Conservation (phyloP, 83 land plant genomes). For the Picea abies region DNA sequence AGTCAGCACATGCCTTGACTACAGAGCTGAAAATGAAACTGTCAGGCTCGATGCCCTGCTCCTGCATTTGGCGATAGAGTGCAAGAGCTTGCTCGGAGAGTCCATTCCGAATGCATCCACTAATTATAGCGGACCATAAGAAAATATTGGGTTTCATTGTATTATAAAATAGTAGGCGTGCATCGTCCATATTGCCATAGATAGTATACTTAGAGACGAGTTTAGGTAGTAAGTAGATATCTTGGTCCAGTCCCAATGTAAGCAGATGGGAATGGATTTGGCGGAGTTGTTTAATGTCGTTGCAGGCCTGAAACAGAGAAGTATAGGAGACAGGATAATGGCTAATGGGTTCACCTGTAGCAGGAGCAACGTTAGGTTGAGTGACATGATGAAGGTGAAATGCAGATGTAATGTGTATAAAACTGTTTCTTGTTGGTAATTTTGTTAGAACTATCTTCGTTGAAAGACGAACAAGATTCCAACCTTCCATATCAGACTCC, state of each 20-base stretch:
- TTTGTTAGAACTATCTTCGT: neutral
- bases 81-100: conserved; percentile 14
- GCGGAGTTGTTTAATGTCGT: neutral
- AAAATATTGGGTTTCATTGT: too few species aligned
- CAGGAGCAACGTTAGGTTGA: neutral
- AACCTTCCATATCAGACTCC: too few species aligned
- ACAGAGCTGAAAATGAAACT: too few species aligned
- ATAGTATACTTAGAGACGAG: too few species aligned
- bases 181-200: too few species aligned
- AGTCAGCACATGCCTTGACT: too few species aligned
- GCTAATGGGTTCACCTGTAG: neutral
- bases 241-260: neutral
- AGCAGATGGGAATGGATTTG: conserved; percentile 9
- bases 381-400: neutral
- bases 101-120: conserved; percentile 20
- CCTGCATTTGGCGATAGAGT: conserved; percentile 24
- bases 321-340: neutral
- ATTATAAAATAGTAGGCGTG: too few species aligned
- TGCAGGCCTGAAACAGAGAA: neutral
- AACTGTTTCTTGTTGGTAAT: neutral
- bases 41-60: too few species aligned
- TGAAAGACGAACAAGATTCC: too few species aligned
- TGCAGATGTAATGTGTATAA: neutral
- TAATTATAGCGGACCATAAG: conserved; percentile 17
- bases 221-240: too few species aligned